Evolutionary conservation across 169 alveolate genomes (phyloP).

Genomic region (Plasmodium blacklocki): DNA sequence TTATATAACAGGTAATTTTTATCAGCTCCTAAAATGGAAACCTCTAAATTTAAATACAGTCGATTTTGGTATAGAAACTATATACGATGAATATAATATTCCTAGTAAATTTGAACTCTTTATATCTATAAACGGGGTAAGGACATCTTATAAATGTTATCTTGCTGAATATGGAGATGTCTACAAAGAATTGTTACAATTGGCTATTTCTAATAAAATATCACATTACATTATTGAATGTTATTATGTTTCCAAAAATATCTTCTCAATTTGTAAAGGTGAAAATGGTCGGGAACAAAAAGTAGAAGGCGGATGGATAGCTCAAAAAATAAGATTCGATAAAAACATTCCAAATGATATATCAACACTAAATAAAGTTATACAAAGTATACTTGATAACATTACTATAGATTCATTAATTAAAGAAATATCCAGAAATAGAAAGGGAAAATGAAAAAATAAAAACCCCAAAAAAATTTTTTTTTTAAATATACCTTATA

Average conservation of each 20-base stretch:
- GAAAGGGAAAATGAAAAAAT: neutral
- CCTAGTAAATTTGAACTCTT: slow-evolving; percentile 82
- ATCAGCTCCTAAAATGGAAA: slow-evolving; percentile 95
- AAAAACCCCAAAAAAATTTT: neutral
- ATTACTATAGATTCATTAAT: slow-evolving; percentile 86
- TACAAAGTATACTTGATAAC: slow-evolving; percentile 88
- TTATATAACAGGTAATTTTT: slow-evolving; percentile 96
- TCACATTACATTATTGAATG: slow-evolving; percentile 72
- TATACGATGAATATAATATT: slow-evolving; percentile 77
- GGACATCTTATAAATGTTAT: slow-evolving; percentile 85
- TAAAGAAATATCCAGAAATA: slow-evolving; percentile 76
- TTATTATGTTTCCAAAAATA: slow-evolving; percentile 51
- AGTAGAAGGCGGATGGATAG: slow-evolving; percentile 93
- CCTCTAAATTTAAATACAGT: slow-evolving; percentile 96
- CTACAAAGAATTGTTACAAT: slow-evolving; percentile 84
- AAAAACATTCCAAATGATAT: slow-evolving; percentile 88
- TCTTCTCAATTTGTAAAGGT: slow-evolving; percentile 79
- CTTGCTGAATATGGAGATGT: slow-evolving; percentile 90
- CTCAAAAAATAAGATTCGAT: slow-evolving; percentile 91
- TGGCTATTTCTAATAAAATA: slow-evolving; percentile 79
- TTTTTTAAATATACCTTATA: neutral
- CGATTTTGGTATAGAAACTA: slow-evolving; percentile 89
- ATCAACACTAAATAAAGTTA: slow-evolving; percentile 84
- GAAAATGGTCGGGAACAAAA: slow-evolving; percentile 85
- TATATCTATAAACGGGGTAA: slow-evolving; percentile 82